Base-by-base conservation (phyloP, 768 basidiomycete species). In the Boletus subparvulus region DNA sequence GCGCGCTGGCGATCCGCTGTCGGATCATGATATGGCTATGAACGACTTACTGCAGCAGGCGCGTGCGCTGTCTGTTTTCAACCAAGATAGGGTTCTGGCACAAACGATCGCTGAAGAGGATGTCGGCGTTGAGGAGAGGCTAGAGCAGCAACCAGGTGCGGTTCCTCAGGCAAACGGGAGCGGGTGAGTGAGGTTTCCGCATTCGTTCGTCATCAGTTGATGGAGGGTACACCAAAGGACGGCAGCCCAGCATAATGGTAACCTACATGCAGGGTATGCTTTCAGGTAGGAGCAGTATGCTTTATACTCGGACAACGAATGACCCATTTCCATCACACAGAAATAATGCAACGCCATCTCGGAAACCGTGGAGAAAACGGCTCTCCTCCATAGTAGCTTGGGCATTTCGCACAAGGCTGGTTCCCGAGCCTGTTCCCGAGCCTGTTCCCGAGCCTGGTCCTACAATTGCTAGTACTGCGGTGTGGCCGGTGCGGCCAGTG, bases 11-110 rank as follows among this genome's bases (percentile, higher is more conserved):
- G 19, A 43, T 13, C 28, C 19, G 1, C 45, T 70, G 26, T 61
- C 64, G 1, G 69, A 71, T 43, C 59, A 55, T 3, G 69, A 72
- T 8, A 2, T 66, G 1, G 69, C 69, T 2, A 61, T 70, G 54
- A 60, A 55, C 17, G 51, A 69, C 37, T 54, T 71, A 13, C 30
- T 70, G 17, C 60, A 65, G 30, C 68, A 74, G 21, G 65, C 61
- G 10, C 61, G 50, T 37, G 54, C 47, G 6, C 30, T 70, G 42
- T 54, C 56, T 5, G 19, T 36, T 24, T 19, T 66, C 17, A 40
- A 67, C 32, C 42, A 65, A 14, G 73, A 73, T 35, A 52, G 57
- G 37, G 50, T 30, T 3, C 35, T 73, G 49, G 71, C 71, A 3
- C 56, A 52, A 30, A 43, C 30, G 5, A 50, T 70, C 6, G 64